These are phyloP conservation scores for Arctostaphylos glauca DNA, from an alignment of 148 eudicot genomes.

Conservation along the genomic window DNA sequence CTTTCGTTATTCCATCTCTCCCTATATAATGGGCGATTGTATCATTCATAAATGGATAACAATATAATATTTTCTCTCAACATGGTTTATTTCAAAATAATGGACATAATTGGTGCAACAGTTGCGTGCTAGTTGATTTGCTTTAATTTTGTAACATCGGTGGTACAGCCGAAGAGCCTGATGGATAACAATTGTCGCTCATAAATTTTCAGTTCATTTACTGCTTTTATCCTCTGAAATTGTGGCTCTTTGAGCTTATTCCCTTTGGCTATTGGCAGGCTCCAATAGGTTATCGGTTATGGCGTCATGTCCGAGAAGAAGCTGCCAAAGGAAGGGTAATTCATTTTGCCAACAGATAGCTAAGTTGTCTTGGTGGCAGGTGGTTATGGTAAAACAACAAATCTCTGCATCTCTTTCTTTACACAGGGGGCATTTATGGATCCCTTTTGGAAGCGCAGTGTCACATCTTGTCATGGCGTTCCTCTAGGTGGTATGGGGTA, in stretches of 20 bases:
- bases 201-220: not conserved
- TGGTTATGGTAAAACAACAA: not conserved
- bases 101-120: too few relatives aligned
- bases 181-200: not conserved
- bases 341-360: conserved; percentile 3
- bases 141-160: not conserved
- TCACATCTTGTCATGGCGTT: conserved; percentile 77
- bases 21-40: too few relatives aligned
- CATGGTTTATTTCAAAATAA: too few relatives aligned
- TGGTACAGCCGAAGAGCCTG: not conserved
- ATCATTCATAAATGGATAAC: too few relatives aligned
- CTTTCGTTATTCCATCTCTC: too few relatives aligned
- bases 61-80: too few relatives aligned
- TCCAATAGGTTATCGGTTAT: conserved; percentile 79
- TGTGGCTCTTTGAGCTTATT: not conserved
- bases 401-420: conserved; percentile 6
- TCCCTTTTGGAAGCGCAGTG: conserved; percentile 59
- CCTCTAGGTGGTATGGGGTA: conserved; percentile 98
- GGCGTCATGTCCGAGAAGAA: conserved; percentile 68
- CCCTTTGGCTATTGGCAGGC: conserved; percentile 38
- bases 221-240: too few relatives aligned
- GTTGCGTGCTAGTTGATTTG: too few relatives aligned
- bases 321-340: conserved; percentile 66
- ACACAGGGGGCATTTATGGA: conserved; percentile 59
- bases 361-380: not conserved